Evolutionary conservation across 768 basidiomycete genomes (phyloP).

Genomic region (Suillus tomentosus): DNA sequence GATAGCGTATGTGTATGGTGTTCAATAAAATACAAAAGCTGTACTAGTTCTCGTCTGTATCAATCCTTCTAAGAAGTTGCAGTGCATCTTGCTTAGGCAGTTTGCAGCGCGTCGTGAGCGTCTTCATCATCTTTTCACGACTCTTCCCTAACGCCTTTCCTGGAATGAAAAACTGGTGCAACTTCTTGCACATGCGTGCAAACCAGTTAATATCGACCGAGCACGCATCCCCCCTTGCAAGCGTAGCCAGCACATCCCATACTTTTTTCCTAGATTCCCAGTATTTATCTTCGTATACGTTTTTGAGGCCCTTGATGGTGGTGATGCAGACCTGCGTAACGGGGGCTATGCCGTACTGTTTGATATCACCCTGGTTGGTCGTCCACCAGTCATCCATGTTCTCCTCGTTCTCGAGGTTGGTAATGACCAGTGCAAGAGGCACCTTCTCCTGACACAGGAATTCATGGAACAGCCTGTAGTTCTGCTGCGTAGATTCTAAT

Average conservation of each 20-base stretch:
- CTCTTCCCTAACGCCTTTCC: not conserved
- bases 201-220: not conserved
- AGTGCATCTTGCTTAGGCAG: constrained; percentile 22
- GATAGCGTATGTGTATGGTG: not conserved
- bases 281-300: constrained; percentile 13
- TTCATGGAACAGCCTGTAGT: constrained; percentile 36
- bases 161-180: not conserved
- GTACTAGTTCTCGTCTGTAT: not conserved
- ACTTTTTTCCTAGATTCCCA: constrained; percentile 24
- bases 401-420: constrained; percentile 37
- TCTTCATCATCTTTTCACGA: constrained; percentile 3
- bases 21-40: not conserved
- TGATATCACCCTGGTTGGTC: constrained; percentile 26
- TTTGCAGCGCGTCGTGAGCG: constrained; percentile 29
- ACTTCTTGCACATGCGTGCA: not conserved
- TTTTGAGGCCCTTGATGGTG: constrained; percentile 18
- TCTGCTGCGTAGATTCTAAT: constrained; percentile 28
- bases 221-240: not conserved
- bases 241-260: constrained; percentile 21
- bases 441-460: constrained; percentile 36
- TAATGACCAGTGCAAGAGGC: constrained; percentile 34
- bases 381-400: constrained; percentile 40
- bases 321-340: constrained; percentile 34
- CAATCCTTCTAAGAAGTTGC: constrained; percentile 25
- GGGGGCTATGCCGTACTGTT: constrained; percentile 22